These are phyloP conservation scores for Capronia coronata DNA, from an alignment of 2,329 filamentous ascomycete species.

Conservation along the genomic window DNA sequence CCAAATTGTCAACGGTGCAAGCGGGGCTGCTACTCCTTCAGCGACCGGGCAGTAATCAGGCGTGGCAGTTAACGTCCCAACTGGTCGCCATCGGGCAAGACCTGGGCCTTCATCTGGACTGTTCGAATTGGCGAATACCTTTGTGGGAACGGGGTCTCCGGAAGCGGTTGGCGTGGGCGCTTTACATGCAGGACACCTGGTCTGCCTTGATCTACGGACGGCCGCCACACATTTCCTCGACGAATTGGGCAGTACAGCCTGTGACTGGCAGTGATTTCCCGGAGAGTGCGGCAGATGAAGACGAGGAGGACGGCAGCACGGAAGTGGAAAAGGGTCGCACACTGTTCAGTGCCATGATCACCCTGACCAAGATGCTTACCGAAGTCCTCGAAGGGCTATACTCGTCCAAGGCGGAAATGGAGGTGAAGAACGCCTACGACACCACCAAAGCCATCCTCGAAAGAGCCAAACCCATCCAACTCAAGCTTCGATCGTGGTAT, in stretches of 20 bases:
- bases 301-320: slow-evolving; percentile 31
- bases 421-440: slow-evolving; percentile 25
- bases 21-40: slow-evolving; percentile 51
- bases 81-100: slow-evolving; percentile 54
- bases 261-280: slow-evolving; percentile 44
- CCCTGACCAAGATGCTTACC: slow-evolving; percentile 47
- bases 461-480: slow-evolving; percentile 49
- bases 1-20: slow-evolving; percentile 52
- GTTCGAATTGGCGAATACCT: slow-evolving; percentile 56
- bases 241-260: slow-evolving; percentile 51
- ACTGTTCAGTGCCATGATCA: slow-evolving; percentile 48
- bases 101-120: slow-evolving; percentile 56
- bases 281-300: slow-evolving; percentile 29
- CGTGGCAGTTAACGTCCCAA: slow-evolving; percentile 48
- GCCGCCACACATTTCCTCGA: slow-evolving; percentile 49
- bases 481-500: slow-evolving; percentile 50
- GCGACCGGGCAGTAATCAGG: slow-evolving; percentile 39
- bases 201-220: slow-evolving; percentile 52
- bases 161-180: slow-evolving; percentile 56
- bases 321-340: slow-evolving; percentile 38
- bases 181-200: slow-evolving; percentile 62
- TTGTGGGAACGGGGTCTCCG: slow-evolving; percentile 57
- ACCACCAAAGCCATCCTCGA: slow-evolving; percentile 46
- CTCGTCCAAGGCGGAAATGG: slow-evolving; percentile 39
- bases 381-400: slow-evolving; percentile 49